Base-by-base conservation (phyloP, 1,139 yeast genomes). In the Arxiozyma bovina region DNA sequence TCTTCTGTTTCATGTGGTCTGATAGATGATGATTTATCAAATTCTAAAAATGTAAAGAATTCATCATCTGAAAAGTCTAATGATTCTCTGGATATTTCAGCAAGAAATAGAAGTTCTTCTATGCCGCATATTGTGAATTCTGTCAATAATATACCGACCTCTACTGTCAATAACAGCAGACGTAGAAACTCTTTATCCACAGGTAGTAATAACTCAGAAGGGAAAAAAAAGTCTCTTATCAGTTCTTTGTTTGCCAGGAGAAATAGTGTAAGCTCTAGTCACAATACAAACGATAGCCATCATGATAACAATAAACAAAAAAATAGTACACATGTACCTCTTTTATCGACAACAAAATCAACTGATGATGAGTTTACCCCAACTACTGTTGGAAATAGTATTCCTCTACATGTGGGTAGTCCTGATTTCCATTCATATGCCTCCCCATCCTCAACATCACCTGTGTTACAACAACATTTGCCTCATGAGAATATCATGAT, bases 181-280 rank as follows among this genome's bases (percentile, higher is more conserved):
- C 50, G 38, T 20, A 44, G 45, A 34, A 44, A 21, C 9, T 48
- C 50, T 7, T 48, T 44, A 12, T 8, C 18, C 21, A 4, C 46
- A 9, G 25, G 38, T 25, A n/a, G 12, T n/a, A 23, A n/a, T n/a
- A 48, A 27, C 30, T 22, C 44, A 30, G 51, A 61, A 45, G 58
- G 57, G 52, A 57, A 63, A 15, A 60, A 55, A 48, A 61, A 58
- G 50, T 61, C 65, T 11, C 45, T 63, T 5, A 54, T 62, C 7
- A 57, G 58, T 42, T 55, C 62, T n/a, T 23, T 61, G 21, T 61
- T 61, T 47, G 57, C 60, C 15, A 58, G 53, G 43, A 57, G 51
- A 50, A 48, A 12, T 41, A 34, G 27, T n/a, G 11, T 20, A 12
- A 17, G 20, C 12, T 5, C 53, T 4, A 30, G 15, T 18, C 15